phyloP scores from a whole-genome alignment of 805 yeast species.

The Hermanozyma aechmeae region DNA sequence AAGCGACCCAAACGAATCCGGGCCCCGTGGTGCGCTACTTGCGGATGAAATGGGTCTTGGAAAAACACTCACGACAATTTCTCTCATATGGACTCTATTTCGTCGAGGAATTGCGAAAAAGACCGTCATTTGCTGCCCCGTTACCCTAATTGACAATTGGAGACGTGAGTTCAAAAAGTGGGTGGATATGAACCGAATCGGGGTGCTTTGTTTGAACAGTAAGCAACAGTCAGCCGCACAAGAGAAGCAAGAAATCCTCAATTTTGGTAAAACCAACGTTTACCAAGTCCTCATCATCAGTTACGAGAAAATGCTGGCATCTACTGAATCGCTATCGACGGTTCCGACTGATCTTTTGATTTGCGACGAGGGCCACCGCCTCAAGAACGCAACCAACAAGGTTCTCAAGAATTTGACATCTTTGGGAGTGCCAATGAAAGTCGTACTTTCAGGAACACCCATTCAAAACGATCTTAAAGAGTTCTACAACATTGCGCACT shows the following conservation, averaged over 20 bases:
- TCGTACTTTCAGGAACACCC: constrained; percentile 82
- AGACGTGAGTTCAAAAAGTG: constrained; percentile 80
- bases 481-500: constrained; percentile 71
- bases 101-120: constrained; percentile 38
- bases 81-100: constrained; percentile 75
- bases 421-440: constrained; percentile 44
- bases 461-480: constrained; percentile 88
- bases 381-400: constrained; percentile 69
- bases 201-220: constrained; percentile 52
- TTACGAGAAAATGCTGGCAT: constrained; percentile 66
- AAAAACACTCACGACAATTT: constrained; percentile 71
- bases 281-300: constrained; percentile 82
- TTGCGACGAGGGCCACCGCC: constrained; percentile 93
- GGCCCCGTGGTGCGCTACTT: constrained; percentile 63
- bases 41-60: constrained; percentile 99
- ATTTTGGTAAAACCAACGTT: constrained; percentile 58
- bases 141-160: constrained; percentile 84
- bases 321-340: constrained; percentile 40
- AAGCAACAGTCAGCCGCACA: constrained; percentile 33
- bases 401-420: constrained; percentile 53
- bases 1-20: constrained; percentile 29
- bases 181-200: constrained; percentile 59
- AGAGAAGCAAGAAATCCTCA: constrained; percentile 48
- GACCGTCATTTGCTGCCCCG: constrained; percentile 82
- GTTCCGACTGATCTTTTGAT: constrained; percentile 58